Evolutionary conservation across 2,329 filamentous ascomycete species (phyloP).

Genomic region (Thielaviopsis populi): DNA sequence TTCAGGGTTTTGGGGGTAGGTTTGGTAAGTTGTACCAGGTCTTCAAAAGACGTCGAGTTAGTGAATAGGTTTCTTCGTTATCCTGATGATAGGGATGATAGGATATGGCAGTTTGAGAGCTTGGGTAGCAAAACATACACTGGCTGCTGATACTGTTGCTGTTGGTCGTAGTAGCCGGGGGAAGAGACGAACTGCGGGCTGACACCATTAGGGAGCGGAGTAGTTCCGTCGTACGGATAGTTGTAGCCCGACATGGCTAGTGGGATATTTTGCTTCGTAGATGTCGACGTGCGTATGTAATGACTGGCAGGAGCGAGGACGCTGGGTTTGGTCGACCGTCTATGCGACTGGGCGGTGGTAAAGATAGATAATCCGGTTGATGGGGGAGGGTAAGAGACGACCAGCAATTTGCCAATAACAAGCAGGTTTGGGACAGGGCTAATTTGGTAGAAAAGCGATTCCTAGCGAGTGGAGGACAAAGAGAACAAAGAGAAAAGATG

Average conservation of each 20-base stretch:
- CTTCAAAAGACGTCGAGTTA: neutral
- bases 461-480: too few species aligned
- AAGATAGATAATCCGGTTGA: too few species aligned
- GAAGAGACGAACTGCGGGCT: neutral
- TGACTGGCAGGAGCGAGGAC: neutral
- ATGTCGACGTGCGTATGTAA: neutral
- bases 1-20: neutral
- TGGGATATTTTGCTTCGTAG: too few species aligned
- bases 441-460: too few species aligned
- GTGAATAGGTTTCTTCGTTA: neutral
- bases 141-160: slow-evolving; percentile 1
- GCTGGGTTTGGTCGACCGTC: too few species aligned
- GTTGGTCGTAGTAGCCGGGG: slow-evolving; percentile 3
- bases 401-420: too few species aligned
- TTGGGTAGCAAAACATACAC: neutral
- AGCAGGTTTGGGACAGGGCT: too few species aligned
- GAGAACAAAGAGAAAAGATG: neutral
- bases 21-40: neutral
- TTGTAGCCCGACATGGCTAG: slow-evolving; percentile 1
- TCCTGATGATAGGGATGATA: neutral
- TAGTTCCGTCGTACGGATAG: slow-evolving; percentile 1
- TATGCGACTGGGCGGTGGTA: too few species aligned
- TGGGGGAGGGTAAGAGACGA: too few species aligned
- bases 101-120: neutral
- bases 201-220: neutral